Evolutionary conservation across 352 stramenopile genomes (phyloP).

Genomic region (Blastocystis sp.): DNA sequence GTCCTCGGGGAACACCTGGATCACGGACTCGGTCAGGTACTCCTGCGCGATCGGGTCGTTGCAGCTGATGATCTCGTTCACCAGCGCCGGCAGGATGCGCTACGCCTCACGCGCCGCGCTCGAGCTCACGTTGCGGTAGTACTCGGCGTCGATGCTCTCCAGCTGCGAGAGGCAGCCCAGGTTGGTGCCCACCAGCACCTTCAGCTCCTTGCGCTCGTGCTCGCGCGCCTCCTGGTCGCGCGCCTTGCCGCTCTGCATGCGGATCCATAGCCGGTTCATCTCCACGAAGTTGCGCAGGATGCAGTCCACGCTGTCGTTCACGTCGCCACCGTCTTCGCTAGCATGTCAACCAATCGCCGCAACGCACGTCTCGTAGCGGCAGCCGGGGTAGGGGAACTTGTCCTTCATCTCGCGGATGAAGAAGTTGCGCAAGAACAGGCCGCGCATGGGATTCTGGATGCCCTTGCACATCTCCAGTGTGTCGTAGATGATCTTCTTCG

Average conservation of each 20-base stretch:
- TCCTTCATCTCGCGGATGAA: conserved; percentile 78
- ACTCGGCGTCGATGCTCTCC: conserved; percentile 84
- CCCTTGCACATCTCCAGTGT: conserved; percentile 96
- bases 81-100: conserved; percentile 81
- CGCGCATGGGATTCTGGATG: conserved; percentile 93
- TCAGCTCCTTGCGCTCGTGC: conserved; percentile 86
- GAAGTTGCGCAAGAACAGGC: conserved; percentile 96
- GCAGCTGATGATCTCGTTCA: conserved; percentile 89
- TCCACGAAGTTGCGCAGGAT: conserved; percentile 93
- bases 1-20: conserved; percentile 94
- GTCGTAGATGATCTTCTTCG: conserved; percentile 89
- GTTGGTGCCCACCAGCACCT: conserved; percentile 93
- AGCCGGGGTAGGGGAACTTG: conserved; percentile 64
- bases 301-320: conserved; percentile 88
- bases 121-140: conserved; percentile 79
- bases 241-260: conserved; percentile 83
- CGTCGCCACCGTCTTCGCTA: conserved; percentile 72
- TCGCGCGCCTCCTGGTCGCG: conserved; percentile 81
- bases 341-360: not conserved
- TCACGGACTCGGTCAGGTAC: conserved; percentile 97
- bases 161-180: conserved; percentile 91
- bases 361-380: conserved; percentile 54
- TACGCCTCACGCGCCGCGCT: not conserved
- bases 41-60: conserved; percentile 91
- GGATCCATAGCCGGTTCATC: conserved; percentile 98